Percentiles rank a stretch among this genome's conserved stretches.
Conservation (phyloP, 1,284 basidiomycete species). For the Porodaedalea pini region DNA sequence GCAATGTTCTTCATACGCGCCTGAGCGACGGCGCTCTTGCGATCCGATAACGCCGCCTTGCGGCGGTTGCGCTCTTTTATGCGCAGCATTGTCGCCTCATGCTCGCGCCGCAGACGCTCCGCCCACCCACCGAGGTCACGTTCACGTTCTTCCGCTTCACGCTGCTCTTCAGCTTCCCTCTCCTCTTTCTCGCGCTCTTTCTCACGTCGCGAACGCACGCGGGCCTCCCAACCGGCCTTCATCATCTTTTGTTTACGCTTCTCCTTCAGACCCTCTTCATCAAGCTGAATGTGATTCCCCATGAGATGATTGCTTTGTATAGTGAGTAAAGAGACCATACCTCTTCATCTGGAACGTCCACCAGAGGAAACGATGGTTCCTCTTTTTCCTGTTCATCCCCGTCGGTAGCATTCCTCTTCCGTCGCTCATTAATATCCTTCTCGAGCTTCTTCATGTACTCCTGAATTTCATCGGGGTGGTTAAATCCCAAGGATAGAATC, state of each 20-base stretch:
- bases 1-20: slow-evolving; percentile 98
- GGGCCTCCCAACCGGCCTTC: slow-evolving; percentile 94
- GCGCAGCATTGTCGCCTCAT: slow-evolving; percentile 78
- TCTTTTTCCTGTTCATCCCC: slow-evolving; percentile 59
- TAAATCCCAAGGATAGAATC: slow-evolving; percentile 72
- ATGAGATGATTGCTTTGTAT: neutral
- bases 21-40: slow-evolving; percentile 95
- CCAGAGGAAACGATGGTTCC: slow-evolving; percentile 84
- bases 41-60: slow-evolving; percentile 81
- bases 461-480: slow-evolving; percentile 59
- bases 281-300: slow-evolving; percentile 49
- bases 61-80: slow-evolving; percentile 84
- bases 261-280: slow-evolving; percentile 91
- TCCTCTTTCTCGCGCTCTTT: slow-evolving; percentile 84
- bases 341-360: slow-evolving; percentile 89
- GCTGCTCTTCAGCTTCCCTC: slow-evolving; percentile 65
- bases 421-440: slow-evolving; percentile 57
- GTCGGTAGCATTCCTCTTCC: slow-evolving; percentile 70
- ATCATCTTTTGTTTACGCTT: slow-evolving; percentile 91
- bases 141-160: slow-evolving; percentile 78
- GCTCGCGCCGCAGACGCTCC: slow-evolving; percentile 64
- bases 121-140: slow-evolving; percentile 74
- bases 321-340: slow-evolving; percentile 35
- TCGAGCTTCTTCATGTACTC: slow-evolving; percentile 79
- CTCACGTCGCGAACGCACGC: slow-evolving; percentile 81